phyloP scores from a whole-genome alignment of 2,329 filamentous ascomycete genomes.

The Talaromyces sp. region DNA sequence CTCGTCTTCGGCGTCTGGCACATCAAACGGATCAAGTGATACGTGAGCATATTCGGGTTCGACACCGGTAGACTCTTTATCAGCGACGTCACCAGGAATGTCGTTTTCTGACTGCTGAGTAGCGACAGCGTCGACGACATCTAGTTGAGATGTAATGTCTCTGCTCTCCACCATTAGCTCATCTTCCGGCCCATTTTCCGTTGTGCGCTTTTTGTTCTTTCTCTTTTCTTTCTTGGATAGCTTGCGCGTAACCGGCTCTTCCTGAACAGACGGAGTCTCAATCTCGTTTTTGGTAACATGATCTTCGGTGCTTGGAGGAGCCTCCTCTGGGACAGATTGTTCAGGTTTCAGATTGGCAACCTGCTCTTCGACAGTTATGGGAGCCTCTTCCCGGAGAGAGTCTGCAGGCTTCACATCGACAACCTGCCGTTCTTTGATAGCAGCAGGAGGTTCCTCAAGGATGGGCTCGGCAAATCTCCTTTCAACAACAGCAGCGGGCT shows the following conservation, averaged over 20 bases:
- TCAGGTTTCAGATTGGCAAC: not conserved
- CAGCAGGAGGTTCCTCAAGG: not conserved
- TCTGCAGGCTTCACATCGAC: constrained; percentile 1
- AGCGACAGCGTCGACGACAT: not conserved
- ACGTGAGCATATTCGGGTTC: constrained; percentile 2
- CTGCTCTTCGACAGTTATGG: not conserved
- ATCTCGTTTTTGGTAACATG: not conserved
- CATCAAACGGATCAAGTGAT: constrained; percentile 20
- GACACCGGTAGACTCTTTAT: not conserved
- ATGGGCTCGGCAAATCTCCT: not conserved
- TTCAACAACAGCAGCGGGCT: not conserved
- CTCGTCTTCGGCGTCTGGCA: constrained; percentile 12
- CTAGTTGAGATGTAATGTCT: not conserved
- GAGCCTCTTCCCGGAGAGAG: not conserved
- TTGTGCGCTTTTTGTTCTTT: constrained; percentile 16
- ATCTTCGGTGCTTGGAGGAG: not conserved
- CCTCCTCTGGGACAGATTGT: not conserved
- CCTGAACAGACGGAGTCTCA: not conserved
- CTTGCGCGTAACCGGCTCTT: constrained; percentile 12
- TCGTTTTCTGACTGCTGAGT: not conserved
- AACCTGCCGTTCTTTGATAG: not conserved
- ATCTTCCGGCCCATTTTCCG: not conserved
- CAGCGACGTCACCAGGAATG: not conserved
- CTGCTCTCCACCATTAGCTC: not conserved
- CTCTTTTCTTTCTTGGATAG: constrained; percentile 18